These are phyloP conservation scores for Gentiana dahurica DNA, from an alignment of 257 asterid genomes.

Conservation along the genomic window DNA sequence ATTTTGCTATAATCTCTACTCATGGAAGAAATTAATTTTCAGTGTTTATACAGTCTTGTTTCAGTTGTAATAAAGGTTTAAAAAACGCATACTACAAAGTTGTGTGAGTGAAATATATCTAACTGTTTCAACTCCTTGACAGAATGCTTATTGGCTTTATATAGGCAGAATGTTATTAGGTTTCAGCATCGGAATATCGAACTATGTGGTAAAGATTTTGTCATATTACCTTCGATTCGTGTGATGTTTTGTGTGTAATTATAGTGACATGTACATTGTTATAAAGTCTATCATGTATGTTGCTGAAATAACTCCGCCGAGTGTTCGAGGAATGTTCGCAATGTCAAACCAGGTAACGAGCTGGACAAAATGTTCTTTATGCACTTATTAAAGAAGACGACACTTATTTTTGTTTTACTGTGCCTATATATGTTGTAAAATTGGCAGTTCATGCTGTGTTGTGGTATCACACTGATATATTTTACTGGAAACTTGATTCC, in stretches of 20 bases:
- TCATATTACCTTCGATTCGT: not conserved
- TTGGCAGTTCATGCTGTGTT: constrained; percentile 11
- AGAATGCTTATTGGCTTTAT: constrained; percentile 21
- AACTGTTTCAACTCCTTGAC: not conserved
- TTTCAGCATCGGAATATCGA: constrained; percentile 14
- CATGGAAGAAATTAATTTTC: too few species aligned
- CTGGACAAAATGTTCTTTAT: not conserved
- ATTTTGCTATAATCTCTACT: too few species aligned
- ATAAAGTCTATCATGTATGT: constrained; percentile 20
- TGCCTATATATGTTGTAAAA: not conserved
- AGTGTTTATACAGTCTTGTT: too few species aligned
- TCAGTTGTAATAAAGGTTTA: too few species aligned
- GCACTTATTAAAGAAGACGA: not conserved
- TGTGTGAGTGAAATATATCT: too few species aligned
- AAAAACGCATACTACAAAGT: too few species aligned
- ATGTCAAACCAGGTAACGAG: constrained; percentile 9
- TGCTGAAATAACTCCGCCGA: constrained; percentile 18
- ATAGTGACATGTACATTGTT: not conserved
- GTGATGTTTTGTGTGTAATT: too few species aligned
- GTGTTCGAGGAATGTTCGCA: constrained; percentile 16
- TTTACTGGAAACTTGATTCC: constrained; percentile 18
- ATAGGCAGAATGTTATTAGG: constrained; percentile 17
- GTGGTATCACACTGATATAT: constrained; percentile 12
- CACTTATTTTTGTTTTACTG: not conserved
- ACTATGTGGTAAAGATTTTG: constrained; percentile 13